Evolutionary conservation across 129 eudicot species (phyloP).

Genomic region (Pittosporum tobira): DNA sequence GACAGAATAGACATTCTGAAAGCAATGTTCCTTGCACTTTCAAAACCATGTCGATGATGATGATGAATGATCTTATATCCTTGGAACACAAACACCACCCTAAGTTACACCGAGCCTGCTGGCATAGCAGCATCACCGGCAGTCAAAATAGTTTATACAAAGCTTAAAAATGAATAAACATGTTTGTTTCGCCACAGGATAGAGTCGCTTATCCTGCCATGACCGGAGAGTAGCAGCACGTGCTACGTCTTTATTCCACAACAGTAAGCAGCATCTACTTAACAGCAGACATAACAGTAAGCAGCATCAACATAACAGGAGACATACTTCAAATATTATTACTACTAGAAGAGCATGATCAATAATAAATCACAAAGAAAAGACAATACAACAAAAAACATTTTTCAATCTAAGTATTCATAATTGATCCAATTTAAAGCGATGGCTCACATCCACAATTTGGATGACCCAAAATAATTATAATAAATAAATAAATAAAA

Average conservation of each 20-base stretch:
- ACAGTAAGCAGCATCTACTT: background rate
- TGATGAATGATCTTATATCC: slow-evolving; percentile 21
- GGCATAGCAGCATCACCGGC: slow-evolving; percentile 20
- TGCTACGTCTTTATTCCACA: slow-evolving; percentile 19
- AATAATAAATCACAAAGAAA: background rate
- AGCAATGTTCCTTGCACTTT: slow-evolving; percentile 11
- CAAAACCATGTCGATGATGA: slow-evolving; percentile 19
- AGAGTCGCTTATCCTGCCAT: slow-evolving; percentile 6
- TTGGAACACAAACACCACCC: slow-evolving; percentile 17
- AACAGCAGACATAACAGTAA: background rate
- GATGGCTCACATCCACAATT: too few species aligned
- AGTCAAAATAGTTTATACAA: slow-evolving; percentile 14
- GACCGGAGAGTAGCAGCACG: slow-evolving; percentile 9
- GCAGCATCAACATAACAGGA: slow-evolving; percentile 1
- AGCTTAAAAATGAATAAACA: slow-evolving; percentile 8
- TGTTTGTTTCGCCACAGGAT: background rate
- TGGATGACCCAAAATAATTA: too few species aligned
- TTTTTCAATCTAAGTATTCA: too few species aligned
- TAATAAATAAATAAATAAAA: background rate
- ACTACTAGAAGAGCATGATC: background rate
- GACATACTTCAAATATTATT: background rate
- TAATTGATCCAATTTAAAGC: too few species aligned
- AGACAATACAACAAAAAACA: too few species aligned
- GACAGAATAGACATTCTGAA: slow-evolving; percentile 19
- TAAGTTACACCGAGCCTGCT: slow-evolving; percentile 11